A percentile compares a stretch with the other conserved stretches of the same genome.
Conservation (phyloP, 2,329 filamentous ascomycete genomes). For the Onygena corvina region DNA sequence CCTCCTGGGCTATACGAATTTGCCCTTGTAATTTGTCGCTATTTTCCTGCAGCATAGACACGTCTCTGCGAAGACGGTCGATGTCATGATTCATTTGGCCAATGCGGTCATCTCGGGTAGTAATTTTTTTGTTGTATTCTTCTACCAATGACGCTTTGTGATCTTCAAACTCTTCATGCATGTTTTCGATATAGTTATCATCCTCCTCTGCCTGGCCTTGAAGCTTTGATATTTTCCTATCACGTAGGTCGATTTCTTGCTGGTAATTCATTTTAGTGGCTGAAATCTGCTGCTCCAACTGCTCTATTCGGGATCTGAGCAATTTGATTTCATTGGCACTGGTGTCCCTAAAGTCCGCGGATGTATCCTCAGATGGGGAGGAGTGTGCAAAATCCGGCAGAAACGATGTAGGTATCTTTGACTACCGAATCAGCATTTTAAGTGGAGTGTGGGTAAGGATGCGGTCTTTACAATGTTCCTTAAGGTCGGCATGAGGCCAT, state of each 20-base stretch:
- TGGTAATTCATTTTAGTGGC: not conserved
- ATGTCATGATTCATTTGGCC: not conserved
- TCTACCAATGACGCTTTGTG: not conserved
- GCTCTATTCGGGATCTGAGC: not conserved
- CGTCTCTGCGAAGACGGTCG: not conserved
- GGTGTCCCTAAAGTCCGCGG: not conserved
- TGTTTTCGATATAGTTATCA: not conserved
- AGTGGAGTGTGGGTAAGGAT: too few relatives aligned
- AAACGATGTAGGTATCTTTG: too few relatives aligned
- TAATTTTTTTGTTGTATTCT: not conserved
- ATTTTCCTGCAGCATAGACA: not conserved
- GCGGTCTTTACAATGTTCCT: too few relatives aligned
- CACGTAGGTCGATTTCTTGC: not conserved
- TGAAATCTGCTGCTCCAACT: not conserved
- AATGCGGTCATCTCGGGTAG: not conserved
- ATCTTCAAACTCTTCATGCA: not conserved
- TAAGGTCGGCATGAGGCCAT: not conserved
- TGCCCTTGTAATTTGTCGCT: not conserved
- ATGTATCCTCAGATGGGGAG: too few relatives aligned
- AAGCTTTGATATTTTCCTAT: not conserved
- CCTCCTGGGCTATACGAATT: constrained; percentile 8
- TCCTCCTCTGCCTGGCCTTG: too few relatives aligned
- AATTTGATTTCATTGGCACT: not conserved
- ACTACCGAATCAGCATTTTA: too few relatives aligned
- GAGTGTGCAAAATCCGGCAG: too few relatives aligned